These are phyloP conservation scores for Trichomonascaceae sp. DNA, from an alignment of 1,139 yeast species.

Conservation along the genomic window DNA sequence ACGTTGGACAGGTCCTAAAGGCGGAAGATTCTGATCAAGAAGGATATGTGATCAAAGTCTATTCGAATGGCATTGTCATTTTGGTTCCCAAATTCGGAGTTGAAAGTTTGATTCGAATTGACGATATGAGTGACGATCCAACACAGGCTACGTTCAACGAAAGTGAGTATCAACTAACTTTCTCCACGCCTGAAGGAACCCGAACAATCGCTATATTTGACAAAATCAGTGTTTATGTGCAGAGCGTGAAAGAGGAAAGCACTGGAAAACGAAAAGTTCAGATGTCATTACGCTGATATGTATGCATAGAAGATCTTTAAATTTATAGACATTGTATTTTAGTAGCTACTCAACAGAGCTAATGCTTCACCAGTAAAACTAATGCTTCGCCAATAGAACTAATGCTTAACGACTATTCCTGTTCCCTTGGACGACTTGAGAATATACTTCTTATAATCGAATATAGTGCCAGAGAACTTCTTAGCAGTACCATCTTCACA, in stretches of 20 bases:
- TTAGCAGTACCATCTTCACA: constrained; percentile 78
- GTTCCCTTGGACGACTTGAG: constrained; percentile 67
- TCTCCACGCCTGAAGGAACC: constrained; percentile 43
- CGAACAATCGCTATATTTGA: constrained; percentile 68
- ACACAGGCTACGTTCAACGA: constrained; percentile 68
- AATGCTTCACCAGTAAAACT: no score
- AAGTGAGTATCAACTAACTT: constrained; percentile 63
- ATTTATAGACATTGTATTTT: no score
- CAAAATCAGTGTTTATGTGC: constrained; percentile 74
- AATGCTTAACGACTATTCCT: constrained; percentile 88
- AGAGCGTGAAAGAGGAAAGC: constrained; percentile 73
- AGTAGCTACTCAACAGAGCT: no score
- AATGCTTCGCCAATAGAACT: no score
- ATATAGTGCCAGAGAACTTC: constrained; percentile 76
- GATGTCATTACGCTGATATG: constrained; percentile 36
- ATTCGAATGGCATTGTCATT: constrained; percentile 91
- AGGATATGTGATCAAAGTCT: constrained; percentile 88
- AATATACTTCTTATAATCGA: constrained; percentile 85
- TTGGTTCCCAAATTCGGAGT: constrained; percentile 96
- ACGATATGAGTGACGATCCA: constrained; percentile 56
- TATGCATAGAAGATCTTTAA: not conserved
- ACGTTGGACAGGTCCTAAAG: constrained; percentile 96
- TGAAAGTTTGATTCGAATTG: constrained; percentile 84
- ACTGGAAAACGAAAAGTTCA: constrained; percentile 94
- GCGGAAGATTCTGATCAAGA: constrained; percentile 64